Base-by-base conservation (phyloP, 805 yeast species). In the Scheffersomyces amazonensis region DNA sequence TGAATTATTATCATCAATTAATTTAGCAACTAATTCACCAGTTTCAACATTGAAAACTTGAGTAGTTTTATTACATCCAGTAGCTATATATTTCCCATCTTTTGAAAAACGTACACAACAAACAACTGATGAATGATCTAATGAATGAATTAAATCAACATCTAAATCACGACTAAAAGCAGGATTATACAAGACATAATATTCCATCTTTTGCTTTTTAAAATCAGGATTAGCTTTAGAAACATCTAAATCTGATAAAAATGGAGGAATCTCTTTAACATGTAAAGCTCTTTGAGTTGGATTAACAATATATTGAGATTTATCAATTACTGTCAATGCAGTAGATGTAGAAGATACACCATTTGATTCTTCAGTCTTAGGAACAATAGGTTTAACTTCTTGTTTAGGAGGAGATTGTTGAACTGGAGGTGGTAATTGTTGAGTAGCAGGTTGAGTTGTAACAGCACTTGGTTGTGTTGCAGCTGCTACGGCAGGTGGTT, bases 21-120 rank as follows among this genome's bases (percentile, higher is more conserved):
- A 75, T 58, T 86, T 79, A 39, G 96, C 95, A 44, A 88, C 81
- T 46, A 88, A 72, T 54, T 86, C 90, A 50, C 99, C 98, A 16
- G 95, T 84, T 53, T 83, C 84, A 35, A 90, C 97, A 49, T 86
- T 85, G 65, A 83, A 91, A 41, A 91, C 96, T 64, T 90, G 96
- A 2, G 98, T 93, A 31, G 95, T 79, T 59, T 89, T 87, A 69
- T 91, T 93, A 71, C 97, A 90, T 34, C 99, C 99, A 12, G 98
- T 91, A 18, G 98, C 99, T 50, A 91, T 73, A 57, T 78, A 87
- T 65, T 86, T 84, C 46, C 98, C 98, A 60, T 88, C 96, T 47
- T 80, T 80, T 41, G 90, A 81, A 70, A 93, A 91, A 44, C 95
- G 76, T 41, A 91, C 98, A 64, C 98, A 91, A 71, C 98, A 93